Evolutionary conservation across 1,284 basidiomycete species (phyloP).

Genomic region (Naganishia sp.): DNA sequence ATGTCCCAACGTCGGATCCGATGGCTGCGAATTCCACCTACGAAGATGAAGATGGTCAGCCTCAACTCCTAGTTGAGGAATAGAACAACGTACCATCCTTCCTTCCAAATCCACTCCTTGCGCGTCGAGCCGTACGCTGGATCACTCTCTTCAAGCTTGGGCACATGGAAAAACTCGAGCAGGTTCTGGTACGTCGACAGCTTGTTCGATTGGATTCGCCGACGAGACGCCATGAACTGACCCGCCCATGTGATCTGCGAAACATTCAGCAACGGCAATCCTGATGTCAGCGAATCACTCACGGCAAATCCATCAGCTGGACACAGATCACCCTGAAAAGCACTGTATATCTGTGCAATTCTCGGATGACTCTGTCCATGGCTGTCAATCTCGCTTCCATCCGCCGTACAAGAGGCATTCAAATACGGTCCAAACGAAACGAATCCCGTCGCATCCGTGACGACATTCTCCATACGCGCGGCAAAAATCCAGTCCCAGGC

Average conservation of each 20-base stretch:
- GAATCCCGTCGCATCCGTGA: constrained; percentile 44
- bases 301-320: constrained; percentile 37
- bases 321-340: constrained; percentile 40
- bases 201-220: constrained; percentile 40
- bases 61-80: too few relatives aligned
- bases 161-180: constrained; percentile 40
- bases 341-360: constrained; percentile 42
- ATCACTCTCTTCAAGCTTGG: constrained; percentile 11
- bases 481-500: constrained; percentile 50
- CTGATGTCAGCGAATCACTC: constrained; percentile 34
- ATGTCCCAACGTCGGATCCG: constrained; percentile 45
- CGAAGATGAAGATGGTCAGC: not conserved
- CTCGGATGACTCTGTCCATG: constrained; percentile 37
- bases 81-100: constrained; percentile 38
- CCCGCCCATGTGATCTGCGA: constrained; percentile 47
- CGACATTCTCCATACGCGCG: constrained; percentile 42
- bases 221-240: constrained; percentile 46
- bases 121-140: constrained; percentile 13
- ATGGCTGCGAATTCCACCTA: constrained; percentile 38
- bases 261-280: not conserved
- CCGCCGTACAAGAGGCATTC: constrained; percentile 36
- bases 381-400: constrained; percentile 37
- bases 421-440: constrained; percentile 49
- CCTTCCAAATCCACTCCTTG: constrained; percentile 47
- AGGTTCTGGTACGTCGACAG: constrained; percentile 40